phyloP scores from a whole-genome alignment of 352 stramenopile species.

The Globisporangium splendens region DNA sequence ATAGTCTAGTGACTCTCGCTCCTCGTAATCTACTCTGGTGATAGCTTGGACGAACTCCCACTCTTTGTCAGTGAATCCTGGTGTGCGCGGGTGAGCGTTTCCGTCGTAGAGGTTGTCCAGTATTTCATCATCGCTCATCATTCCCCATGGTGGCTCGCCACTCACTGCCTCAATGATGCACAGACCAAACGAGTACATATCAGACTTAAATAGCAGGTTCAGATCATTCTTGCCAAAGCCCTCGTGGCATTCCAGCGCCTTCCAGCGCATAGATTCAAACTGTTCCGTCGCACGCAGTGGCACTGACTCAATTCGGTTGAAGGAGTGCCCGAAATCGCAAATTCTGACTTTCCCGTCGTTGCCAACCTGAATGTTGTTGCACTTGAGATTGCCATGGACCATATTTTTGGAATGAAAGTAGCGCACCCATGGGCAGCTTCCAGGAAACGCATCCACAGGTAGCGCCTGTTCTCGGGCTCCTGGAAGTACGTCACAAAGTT shows the following conservation, averaged over 20 bases:
- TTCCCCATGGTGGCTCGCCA: neutral
- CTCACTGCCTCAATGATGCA: conserved; percentile 2
- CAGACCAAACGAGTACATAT: conserved; percentile 1
- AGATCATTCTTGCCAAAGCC: neutral
- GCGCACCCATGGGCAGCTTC: conserved; percentile 51
- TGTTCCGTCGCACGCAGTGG: too few relatives aligned
- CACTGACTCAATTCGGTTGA: too few relatives aligned
- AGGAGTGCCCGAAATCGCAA: conserved; percentile 62
- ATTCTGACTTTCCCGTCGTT: conserved; percentile 57
- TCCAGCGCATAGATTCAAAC: too few relatives aligned
- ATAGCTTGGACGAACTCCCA: too few relatives aligned
- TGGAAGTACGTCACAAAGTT: neutral
- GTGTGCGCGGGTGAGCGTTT: too few relatives aligned
- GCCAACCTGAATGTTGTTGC: conserved; percentile 58
- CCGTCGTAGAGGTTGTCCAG: neutral
- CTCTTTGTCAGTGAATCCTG: too few relatives aligned
- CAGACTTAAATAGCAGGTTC: neutral
- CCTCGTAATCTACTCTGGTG: too few relatives aligned
- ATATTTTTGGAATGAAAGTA: conserved; percentile 49
- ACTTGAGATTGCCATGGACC: conserved; percentile 56
- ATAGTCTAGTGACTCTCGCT: too few relatives aligned
- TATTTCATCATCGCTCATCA: neutral
- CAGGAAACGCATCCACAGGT: conserved; percentile 24
- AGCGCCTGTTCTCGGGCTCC: neutral
- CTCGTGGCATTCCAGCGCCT: conserved; percentile 19